Conservation (phyloP, 2,329 filamentous ascomycete species). For the Colletotrichum kahawae region DNA sequence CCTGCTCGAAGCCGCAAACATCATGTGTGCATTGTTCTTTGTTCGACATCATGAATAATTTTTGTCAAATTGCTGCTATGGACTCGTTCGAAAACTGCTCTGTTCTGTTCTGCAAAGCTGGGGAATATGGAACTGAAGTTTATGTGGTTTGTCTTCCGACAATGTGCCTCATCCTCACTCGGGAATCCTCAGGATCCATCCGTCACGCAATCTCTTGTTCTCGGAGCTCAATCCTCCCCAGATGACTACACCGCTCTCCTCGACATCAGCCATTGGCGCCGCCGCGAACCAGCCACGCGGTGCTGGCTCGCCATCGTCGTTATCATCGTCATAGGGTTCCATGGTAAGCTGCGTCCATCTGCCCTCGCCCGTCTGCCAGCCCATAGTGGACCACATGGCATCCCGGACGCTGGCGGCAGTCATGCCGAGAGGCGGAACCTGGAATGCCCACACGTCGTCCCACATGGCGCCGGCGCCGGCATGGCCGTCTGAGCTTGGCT, state of each 20-base stretch:
- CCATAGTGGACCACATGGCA: slow-evolving; percentile 58
- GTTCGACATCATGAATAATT: neutral
- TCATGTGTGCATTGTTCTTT: neutral
- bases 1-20: neutral
- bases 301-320: slow-evolving; percentile 51
- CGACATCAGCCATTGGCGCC: slow-evolving; percentile 61
- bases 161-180: neutral
- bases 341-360: slow-evolving; percentile 58
- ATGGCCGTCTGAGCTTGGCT: slow-evolving; percentile 53
- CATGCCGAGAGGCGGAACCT: slow-evolving; percentile 60
- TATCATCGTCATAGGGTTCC: slow-evolving; percentile 53
- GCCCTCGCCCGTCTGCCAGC: slow-evolving; percentile 61
- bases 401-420: slow-evolving; percentile 60
- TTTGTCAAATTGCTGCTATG: slow-evolving; percentile 1
- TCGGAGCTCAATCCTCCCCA: slow-evolving; percentile 63
- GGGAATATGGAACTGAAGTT: neutral
- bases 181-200: slow-evolving; percentile 66
- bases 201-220: slow-evolving; percentile 61
- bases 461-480: slow-evolving; percentile 58
- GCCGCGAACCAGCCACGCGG: slow-evolving; percentile 64
- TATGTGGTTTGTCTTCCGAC: neutral
- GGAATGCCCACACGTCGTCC: slow-evolving; percentile 68
- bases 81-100: neutral
- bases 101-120: neutral
- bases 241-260: slow-evolving; percentile 63